These are phyloP conservation scores for Malus sylvestris DNA, from an alignment of 306 rosid species.

Conservation along the genomic window DNA sequence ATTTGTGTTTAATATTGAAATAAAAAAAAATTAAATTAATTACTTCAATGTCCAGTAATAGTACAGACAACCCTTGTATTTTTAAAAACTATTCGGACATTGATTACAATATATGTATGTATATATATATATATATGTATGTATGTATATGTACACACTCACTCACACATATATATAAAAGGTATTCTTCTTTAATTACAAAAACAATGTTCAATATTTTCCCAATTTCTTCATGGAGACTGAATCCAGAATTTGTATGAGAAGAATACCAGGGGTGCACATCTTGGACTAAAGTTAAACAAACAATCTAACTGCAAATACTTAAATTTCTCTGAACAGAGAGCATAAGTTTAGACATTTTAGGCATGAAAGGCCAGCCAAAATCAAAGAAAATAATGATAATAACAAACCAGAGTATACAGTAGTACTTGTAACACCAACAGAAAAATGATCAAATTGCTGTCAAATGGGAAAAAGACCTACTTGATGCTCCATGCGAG, in stretches of 20 bases:
- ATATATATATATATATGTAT: too few relatives aligned
- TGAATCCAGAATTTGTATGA: not conserved
- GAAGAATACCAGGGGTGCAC: not conserved
- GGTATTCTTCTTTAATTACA: not conserved
- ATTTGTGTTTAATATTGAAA: not conserved
- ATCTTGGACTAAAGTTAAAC: not conserved
- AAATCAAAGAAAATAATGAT: not conserved
- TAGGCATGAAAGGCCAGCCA: not conserved
- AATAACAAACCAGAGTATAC: not conserved
- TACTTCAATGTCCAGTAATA: not conserved
- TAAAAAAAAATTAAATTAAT: not conserved
- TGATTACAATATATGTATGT: too few relatives aligned
- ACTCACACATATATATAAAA: too few relatives aligned
- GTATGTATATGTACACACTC: too few relatives aligned
- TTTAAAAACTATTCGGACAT: not conserved
- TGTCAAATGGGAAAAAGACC: slow-evolving; percentile 14
- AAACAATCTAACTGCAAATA: not conserved
- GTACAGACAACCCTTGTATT: not conserved
- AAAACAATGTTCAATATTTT: not conserved
- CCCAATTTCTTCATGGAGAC: not conserved
- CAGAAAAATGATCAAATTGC: slow-evolving; percentile 2
- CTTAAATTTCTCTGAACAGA: not conserved
- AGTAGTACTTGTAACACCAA: not conserved
- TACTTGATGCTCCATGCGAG: slow-evolving; percentile 79
- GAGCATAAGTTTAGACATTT: not conserved